A percentile compares a stretch with the other conserved stretches of the same genome.
Evolutionary conservation across 2,329 filamentous ascomycete genomes (phyloP).

Genomic region (Monosporascus sp.): DNA sequence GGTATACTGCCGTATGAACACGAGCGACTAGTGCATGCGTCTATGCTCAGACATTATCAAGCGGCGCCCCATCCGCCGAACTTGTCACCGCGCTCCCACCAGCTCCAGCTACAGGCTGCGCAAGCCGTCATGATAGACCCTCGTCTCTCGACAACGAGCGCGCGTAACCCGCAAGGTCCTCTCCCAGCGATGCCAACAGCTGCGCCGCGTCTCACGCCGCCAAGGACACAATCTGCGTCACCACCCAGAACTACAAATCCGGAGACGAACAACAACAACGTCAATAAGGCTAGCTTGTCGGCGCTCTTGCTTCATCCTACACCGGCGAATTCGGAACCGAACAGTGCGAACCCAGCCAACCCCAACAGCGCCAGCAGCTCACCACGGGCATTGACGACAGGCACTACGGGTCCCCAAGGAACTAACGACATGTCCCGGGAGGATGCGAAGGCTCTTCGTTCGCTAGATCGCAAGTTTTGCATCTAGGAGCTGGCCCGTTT

Average conservation of each 20-base stretch:
- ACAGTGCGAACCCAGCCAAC: constrained; percentile 37
- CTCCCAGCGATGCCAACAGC: constrained; percentile 35
- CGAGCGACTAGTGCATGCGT: constrained; percentile 19
- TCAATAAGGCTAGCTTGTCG: constrained; percentile 42
- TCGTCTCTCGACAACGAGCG: constrained; percentile 26
- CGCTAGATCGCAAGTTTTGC: constrained; percentile 57
- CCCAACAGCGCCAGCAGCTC: constrained; percentile 43
- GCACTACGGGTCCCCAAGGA: neutral
- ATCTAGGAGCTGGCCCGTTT: constrained; percentile 16
- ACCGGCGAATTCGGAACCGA: constrained; percentile 39
- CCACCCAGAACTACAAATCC: constrained; percentile 39
- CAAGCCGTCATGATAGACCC: constrained; percentile 37
- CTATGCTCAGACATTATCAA: constrained; percentile 15
- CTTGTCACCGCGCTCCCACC: constrained; percentile 37
- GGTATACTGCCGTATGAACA: constrained; percentile 14
- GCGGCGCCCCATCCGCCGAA: constrained; percentile 23
- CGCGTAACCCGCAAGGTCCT: constrained; percentile 36
- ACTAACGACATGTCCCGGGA: constrained; percentile 37
- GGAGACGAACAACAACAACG: constrained; percentile 18
- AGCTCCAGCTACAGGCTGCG: constrained; percentile 37
- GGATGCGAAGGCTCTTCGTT: constrained; percentile 59
- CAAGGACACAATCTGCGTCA: constrained; percentile 43
- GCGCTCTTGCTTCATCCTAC: constrained; percentile 47
- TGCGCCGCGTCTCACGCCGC: constrained; percentile 33
- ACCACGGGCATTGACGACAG: constrained; percentile 33